phyloP scores from a whole-genome alignment of 2,329 filamentous ascomycete species.

The Epichloe elymi region DNA sequence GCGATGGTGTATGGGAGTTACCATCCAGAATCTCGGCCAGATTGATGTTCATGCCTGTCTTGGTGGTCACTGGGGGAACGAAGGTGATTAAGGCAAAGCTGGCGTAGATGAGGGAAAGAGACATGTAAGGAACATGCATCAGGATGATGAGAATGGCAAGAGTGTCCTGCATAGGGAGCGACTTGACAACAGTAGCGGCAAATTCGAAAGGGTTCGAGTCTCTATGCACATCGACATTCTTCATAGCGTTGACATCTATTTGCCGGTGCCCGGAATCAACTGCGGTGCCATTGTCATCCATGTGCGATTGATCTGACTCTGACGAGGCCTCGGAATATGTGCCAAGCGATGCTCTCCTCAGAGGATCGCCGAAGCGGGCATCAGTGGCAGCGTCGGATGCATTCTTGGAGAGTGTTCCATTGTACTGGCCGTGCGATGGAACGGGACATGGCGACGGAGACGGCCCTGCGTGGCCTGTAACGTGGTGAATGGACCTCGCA shows the following conservation, averaged over 20 bases:
- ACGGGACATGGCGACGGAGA: constrained; percentile 12
- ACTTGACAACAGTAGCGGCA: constrained; percentile 73
- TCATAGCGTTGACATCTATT: constrained; percentile 58
- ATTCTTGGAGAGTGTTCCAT: constrained; percentile 21
- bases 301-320: constrained; percentile 33
- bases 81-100: constrained; percentile 89
- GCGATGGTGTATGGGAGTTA: constrained; percentile 70
- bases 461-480: constrained; percentile 18
- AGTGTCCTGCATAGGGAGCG: constrained; percentile 85
- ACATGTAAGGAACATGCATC: constrained; percentile 78
- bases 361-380: constrained; percentile 26
- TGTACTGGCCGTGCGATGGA: constrained; percentile 16
- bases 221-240: constrained; percentile 54
- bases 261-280: constrained; percentile 43
- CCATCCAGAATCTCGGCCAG: constrained; percentile 87
- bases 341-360: constrained; percentile 36
- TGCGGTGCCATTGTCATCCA: constrained; percentile 22
- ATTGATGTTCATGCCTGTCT: constrained; percentile 66
- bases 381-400: constrained; percentile 17
- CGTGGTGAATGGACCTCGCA: constrained; percentile 21
- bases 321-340: constrained; percentile 41
- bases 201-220: constrained; percentile 63
- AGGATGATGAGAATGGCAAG: constrained; percentile 94
- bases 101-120: constrained; percentile 79
- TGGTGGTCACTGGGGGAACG: constrained; percentile 68